Evolutionary conservation across 345 rosid species (phyloP), one percentile per base, ranked within the genome.

Genomic region (Salix dunnii): DNA sequence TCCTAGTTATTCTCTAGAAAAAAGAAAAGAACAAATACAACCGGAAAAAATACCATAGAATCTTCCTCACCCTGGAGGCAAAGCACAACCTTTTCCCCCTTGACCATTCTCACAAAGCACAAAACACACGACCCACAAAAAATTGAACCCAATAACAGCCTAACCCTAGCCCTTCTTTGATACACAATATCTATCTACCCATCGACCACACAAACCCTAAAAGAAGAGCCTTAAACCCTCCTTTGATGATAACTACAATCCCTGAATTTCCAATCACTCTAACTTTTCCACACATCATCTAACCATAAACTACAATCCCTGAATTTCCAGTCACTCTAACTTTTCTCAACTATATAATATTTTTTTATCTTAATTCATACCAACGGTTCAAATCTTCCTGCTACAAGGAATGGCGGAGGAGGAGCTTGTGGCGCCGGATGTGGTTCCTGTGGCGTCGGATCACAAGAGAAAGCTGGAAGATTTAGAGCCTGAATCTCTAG

Each of bases 401-500:
- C 62, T 21, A n/a, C 43, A 31, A 42, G 30, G 6, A 48, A 91
- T 91, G 94, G 87, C 91, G 68, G 97, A 88, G 77, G 92, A 90
- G 81, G 95, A 85, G 72, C 85, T 85, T 27, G 86, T 77, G n/a
- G 80, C 68, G 35, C 74, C 83, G 51, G 43, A 48, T 5, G 68
- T 60, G 63, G 20, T 33, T 17, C 79, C 33, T 46, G 75, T 65
- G 74, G 84, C n/a, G 38, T 27, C 81, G 70, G 95, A 93, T 85
- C 90, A 83, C 82, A 93, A 93, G 82, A 87, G 98, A 78, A 93
- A 93, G 88, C 90, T 89, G 49, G 89, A 87, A 10, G 92, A 83
- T 11, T 27, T 88, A 51, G 89, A 90, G 75, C 68, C 85, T 10
- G 88, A 84, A 14, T 68, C 23, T 31, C 72, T 31, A 3, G 30